Evolutionary conservation across 805 yeast species (phyloP).

Genomic region (Yamadazyma sp.): DNA sequence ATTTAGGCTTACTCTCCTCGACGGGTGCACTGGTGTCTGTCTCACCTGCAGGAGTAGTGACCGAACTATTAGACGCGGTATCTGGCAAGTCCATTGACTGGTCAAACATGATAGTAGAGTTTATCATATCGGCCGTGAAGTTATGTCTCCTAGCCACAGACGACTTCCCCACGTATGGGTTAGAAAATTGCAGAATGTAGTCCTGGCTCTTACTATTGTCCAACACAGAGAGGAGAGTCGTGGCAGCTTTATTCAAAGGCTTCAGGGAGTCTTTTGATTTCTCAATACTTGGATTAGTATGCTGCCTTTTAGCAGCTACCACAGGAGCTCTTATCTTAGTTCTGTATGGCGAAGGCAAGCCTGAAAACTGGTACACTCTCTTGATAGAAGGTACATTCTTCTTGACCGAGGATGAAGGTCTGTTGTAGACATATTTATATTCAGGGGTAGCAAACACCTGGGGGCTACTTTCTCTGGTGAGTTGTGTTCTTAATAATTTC

Average conservation of each 20-base stretch:
- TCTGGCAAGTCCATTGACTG: slow-evolving; percentile 18
- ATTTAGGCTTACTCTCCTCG: too few relatives aligned
- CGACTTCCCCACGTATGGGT: slow-evolving; percentile 19
- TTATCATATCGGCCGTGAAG: slow-evolving; percentile 37
- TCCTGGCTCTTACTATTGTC: slow-evolving; percentile 20
- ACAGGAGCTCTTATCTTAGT: slow-evolving; percentile 37
- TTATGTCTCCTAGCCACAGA: slow-evolving; percentile 9
- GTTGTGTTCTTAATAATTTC: slow-evolving; percentile 22
- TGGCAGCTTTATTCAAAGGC: slow-evolving; percentile 30
- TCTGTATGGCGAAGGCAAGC: slow-evolving; percentile 45
- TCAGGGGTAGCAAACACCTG: slow-evolving; percentile 30
- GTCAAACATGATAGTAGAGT: slow-evolving; percentile 35
- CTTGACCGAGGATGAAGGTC: slow-evolving; percentile 9
- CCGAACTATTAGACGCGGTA: slow-evolving; percentile 13
- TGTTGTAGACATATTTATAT: slow-evolving; percentile 38
- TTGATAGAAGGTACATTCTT: slow-evolving; percentile 34
- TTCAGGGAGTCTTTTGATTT: slow-evolving; percentile 6
- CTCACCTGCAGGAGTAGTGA: slow-evolving; percentile 14
- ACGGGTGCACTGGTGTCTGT: slow-evolving; percentile 5
- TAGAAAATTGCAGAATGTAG: slow-evolving; percentile 32
- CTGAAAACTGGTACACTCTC: slow-evolving; percentile 46
- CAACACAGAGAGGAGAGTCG: slow-evolving; percentile 36
- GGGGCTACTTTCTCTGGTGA: slow-evolving; percentile 18
- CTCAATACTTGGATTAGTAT: background rate
- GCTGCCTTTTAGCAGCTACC: background rate